Percentiles rank a stretch among this genome's conserved stretches.
Conservation (phyloP, 345 rosid genomes). For the Eucalyptus polyanthemos region DNA sequence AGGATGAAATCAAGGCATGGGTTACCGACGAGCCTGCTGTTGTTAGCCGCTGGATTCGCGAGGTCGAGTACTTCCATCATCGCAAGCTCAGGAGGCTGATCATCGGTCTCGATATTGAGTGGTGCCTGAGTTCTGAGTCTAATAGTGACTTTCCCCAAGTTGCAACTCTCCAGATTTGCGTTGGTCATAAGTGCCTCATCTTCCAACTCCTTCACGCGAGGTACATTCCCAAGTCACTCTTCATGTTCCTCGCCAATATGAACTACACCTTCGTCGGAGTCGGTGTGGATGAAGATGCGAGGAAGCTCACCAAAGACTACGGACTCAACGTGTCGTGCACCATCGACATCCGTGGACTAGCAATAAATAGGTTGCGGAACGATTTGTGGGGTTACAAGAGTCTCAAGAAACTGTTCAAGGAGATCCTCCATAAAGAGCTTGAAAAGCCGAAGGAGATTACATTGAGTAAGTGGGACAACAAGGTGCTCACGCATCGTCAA, state of each 20-base stretch:
- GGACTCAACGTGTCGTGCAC: not conserved
- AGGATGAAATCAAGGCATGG: not conserved
- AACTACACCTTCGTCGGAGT: not conserved
- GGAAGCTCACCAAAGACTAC: slow-evolving; percentile 3
- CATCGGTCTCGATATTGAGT: slow-evolving; percentile 7
- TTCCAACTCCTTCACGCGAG: not conserved
- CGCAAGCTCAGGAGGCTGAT: not conserved
- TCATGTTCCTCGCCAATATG: not conserved
- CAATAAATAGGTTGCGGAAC: not conserved
- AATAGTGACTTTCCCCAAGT: not conserved
- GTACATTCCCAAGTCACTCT: not conserved
- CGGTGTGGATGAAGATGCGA: not conserved
- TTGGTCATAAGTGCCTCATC: not conserved
- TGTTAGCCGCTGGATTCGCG: not conserved
- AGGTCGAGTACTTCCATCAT: not conserved
- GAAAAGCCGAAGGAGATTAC: not conserved
- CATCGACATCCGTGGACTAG: slow-evolving; percentile 4
- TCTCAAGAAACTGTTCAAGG: not conserved
- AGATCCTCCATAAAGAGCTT: not conserved
- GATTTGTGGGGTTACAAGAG: not conserved
- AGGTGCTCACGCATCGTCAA: not conserved
- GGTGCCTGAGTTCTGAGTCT: not conserved
- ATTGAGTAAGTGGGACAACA: not conserved
- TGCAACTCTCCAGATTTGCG: not conserved
- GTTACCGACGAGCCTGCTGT: not conserved